Evolutionary conservation across 257 asterid species (phyloP), one percentile per base, ranked within the genome.

Genomic region (Galeopsis tetrahit): DNA sequence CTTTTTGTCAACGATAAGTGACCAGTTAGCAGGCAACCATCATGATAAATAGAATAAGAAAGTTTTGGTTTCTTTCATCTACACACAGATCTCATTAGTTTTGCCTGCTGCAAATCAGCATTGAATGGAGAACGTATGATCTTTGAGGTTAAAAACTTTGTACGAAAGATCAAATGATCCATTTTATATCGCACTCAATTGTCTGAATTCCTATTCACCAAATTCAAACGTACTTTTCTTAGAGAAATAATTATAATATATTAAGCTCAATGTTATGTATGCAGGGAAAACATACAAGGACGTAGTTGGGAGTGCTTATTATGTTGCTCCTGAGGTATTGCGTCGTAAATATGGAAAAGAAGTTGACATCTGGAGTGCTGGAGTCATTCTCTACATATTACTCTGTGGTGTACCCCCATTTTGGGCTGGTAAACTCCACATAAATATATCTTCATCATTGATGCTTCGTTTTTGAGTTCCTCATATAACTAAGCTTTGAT

Each of bases 331-430:
- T 6, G 97, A 91, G 75, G 96, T 91, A 6, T 38, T 91, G 75
- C 79, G 76, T 42, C 92, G 95, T 58, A 81, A 73, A 66, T 91
- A 89, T 53, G 96, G 97, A 28, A 91, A 91, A 66, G 97, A 91
- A 76, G 79, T 72, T 9, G 97, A 91, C 61, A 75, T 91, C 44
- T 91, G 96, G 96, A 91, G 97, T 73, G 96, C 97, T 14, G 97
- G 97, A 60, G 93, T 91, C 35, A 91, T 89, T 78, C 83, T 91
- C 4, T 91, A 91, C 80, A 91, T 91, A 52, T 83, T 91, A 71
- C 97, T 91, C 73, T 76, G 88, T 53, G 96, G 97, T 46, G 97
- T 87, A 5, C 97, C 97, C 11, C 97, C 97, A 1, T 91, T 91
- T 65, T 89, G 97, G 95, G 97, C 88, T 2, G 96, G 97, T 58